phyloP scores from a whole-genome alignment of 1,139 yeast genomes.

The Sugiyamaella neomexicana region DNA sequence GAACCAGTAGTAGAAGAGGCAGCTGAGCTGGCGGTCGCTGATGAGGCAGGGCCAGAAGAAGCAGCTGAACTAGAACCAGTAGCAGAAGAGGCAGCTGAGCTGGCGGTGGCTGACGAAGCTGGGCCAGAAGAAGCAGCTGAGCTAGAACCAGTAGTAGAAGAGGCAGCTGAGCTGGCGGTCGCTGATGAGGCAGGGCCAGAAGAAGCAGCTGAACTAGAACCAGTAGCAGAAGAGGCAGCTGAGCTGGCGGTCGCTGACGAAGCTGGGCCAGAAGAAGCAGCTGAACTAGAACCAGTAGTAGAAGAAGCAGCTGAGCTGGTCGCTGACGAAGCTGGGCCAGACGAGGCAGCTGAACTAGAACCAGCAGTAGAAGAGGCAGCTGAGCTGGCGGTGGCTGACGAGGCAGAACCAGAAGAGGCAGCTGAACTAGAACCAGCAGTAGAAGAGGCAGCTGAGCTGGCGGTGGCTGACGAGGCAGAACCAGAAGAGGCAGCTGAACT shows the following conservation, averaged over 20 bases:
- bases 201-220: not conserved
- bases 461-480: too few species aligned
- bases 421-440: not conserved
- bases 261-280: not conserved
- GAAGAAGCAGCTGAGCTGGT: conserved; percentile 4
- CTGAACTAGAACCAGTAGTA: not conserved
- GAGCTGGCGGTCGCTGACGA: not conserved
- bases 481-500: not conserved
- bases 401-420: not conserved
- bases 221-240: not conserved
- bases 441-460: conserved; percentile 4
- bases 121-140: not conserved
- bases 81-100: not conserved
- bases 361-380: not conserved
- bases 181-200: not conserved
- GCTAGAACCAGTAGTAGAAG: not conserved
- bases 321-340: not conserved
- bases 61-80: not conserved
- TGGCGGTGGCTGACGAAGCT: not conserved
- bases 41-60: not conserved
- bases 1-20: not conserved
- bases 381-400: not conserved
- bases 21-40: not conserved
- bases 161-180: conserved; percentile 1
- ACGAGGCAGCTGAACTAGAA: not conserved